A percentile compares a stretch with the other conserved stretches of the same genome.
Conservation (phyloP, 371 early-diverging fungal species). For the Mortierella sp. region DNA sequence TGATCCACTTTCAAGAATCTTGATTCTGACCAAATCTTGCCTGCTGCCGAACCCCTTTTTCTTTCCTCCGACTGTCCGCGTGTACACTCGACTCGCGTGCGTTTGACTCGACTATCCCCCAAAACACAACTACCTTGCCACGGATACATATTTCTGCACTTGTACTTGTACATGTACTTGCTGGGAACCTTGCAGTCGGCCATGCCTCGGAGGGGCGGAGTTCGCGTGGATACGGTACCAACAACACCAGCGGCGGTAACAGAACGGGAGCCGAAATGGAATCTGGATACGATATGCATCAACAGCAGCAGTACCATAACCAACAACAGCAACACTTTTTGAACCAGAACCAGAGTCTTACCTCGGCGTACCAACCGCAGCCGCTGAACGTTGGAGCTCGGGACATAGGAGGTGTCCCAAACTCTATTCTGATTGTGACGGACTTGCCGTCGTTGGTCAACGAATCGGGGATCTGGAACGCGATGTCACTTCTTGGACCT, state of each 20-base stretch:
- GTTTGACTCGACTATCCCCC: not conserved
- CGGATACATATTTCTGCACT: not conserved
- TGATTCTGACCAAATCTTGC: slow-evolving; percentile 52
- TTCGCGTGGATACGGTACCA: not conserved
- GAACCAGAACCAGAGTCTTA: not conserved
- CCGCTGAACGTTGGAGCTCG: slow-evolving; percentile 34
- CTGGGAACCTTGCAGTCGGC: not conserved
- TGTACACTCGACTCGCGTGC: not conserved
- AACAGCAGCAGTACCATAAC: slow-evolving; percentile 5
- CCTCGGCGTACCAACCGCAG: not conserved
- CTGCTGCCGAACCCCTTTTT: slow-evolving; percentile 13
- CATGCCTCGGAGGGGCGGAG: not conserved
- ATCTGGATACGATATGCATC: not conserved
- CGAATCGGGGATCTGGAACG: slow-evolving; percentile 43
- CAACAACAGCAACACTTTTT: slow-evolving; percentile 9
- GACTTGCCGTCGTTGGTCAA: slow-evolving; percentile 44
- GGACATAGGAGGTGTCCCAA: slow-evolving; percentile 52
- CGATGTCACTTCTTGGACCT: slow-evolving; percentile 32
- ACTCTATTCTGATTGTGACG: slow-evolving; percentile 34
- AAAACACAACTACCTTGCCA: not conserved
- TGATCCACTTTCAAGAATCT: slow-evolving; percentile 16
- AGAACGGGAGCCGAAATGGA: not conserved
- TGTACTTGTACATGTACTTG: no score
- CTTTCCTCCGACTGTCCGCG: not conserved
- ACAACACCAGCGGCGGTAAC: not conserved